phyloP scores from a whole-genome alignment of 2,329 filamentous ascomycete species.

The Myriosclerotinia curreyana region DNA sequence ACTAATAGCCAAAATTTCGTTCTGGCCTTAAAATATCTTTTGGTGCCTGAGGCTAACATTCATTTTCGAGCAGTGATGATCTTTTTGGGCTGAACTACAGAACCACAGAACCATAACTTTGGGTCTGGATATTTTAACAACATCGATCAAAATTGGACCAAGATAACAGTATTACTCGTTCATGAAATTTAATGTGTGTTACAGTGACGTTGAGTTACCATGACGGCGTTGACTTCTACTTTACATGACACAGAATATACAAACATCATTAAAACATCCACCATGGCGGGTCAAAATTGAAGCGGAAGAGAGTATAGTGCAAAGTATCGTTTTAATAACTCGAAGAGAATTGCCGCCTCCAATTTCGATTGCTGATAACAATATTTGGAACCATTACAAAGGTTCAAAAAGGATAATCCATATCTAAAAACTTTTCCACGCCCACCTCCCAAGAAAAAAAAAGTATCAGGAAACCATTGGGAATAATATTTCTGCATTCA shows the following conservation, averaged over 20 bases:
- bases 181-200: background rate
- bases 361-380: conserved; percentile 13
- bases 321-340: background rate
- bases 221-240: background rate
- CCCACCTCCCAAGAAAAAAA: conserved; percentile 20
- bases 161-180: background rate
- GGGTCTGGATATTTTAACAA: conserved; percentile 6
- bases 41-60: conserved; percentile 1
- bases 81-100: conserved; percentile 15
- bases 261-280: background rate
- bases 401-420: conserved; percentile 14
- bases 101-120: conserved; percentile 12
- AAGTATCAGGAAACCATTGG: conserved; percentile 11
- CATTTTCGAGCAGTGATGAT: background rate
- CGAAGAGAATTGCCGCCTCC: background rate
- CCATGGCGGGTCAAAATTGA: background rate
- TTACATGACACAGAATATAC: background rate
- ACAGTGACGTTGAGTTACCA: background rate
- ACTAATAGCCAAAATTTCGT: conserved; percentile 19
- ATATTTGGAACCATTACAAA: conserved; percentile 9
- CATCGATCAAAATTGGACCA: background rate
- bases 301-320: conserved; percentile 1
- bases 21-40: background rate
- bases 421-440: conserved; percentile 23
- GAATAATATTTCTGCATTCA: conserved; percentile 11